Evolutionary conservation across 139 green algal species (phyloP), one percentile per base, ranked within the genome.

Genomic region (Spirogloea muscicola): DNA sequence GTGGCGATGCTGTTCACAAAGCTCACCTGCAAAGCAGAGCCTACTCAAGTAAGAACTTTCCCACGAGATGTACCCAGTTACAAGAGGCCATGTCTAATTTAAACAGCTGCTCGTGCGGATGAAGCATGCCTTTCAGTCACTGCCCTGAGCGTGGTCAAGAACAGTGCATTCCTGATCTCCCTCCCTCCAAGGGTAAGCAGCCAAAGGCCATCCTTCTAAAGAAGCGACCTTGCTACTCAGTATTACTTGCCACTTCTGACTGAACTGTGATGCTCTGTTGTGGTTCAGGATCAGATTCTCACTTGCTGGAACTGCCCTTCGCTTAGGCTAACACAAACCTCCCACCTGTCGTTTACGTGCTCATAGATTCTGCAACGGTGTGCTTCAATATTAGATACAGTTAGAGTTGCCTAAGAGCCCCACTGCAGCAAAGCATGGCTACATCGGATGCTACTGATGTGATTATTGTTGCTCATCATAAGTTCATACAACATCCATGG

Each of bases 1-100:
- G 95, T 99, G 86, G 85, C 91, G 77, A 99, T 98, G 61, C 88
- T 88, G 85, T 99, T 99, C 36, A 94, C 93, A 77, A 99, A 99
- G 73, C 86, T 94, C 46, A 97, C 91, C 91, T 98, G 89, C 18
- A 49, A 68, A 16, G 10, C 10, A 64, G 31, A n/a, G n/a, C n/a
- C n/a, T 64, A 13, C 10, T 64, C 10, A 38, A 51, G 43, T 25
- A 51, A 16, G 43, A 34, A 37, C 10, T 10, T 38, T 13, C 10
- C 43, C 43, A 10, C 10, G 13, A 13, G 13, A 13, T 13, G 10
- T 13, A 51, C 43, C 43, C n/a, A n/a, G n/a, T n/a, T n/a, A 51
- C 43, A 51, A 10, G 43, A 51, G 43, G 10, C 43, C 43, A 51
- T 10, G 13, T 10, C 43, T 25, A 10, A 13, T 13, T 25, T 51